phyloP scores from a whole-genome alignment of 768 basidiomycete genomes.

The Termitomyces sp. region DNA sequence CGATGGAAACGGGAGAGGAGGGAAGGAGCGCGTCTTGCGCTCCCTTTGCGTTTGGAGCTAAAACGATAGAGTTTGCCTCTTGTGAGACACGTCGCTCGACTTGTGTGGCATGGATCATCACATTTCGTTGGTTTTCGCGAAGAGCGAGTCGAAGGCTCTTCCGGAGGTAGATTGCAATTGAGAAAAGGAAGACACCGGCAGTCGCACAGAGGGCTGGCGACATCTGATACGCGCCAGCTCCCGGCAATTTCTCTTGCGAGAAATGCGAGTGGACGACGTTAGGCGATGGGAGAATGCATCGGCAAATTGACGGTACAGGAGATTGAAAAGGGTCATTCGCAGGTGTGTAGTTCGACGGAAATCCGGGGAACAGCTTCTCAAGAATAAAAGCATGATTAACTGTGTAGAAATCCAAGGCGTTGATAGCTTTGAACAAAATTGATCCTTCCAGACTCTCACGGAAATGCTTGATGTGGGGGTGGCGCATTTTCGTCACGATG shows the following conservation, averaged over 20 bases:
- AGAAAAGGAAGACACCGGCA: neutral
- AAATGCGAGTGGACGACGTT: neutral
- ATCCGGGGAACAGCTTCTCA: neutral
- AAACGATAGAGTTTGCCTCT: neutral
- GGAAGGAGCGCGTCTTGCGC: neutral
- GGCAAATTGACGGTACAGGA: neutral
- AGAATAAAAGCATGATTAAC: neutral
- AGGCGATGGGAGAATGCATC: neutral
- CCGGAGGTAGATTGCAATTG: neutral
- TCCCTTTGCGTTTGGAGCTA: neutral
- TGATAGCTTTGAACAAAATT: neutral
- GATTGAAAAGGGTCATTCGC: neutral
- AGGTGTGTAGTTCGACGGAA: neutral
- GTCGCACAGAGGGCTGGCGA: neutral
- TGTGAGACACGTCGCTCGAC: neutral
- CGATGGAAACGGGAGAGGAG: neutral
- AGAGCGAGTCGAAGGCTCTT: neutral
- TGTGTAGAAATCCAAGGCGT: constrained; percentile 5
- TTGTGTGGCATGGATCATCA: neutral
- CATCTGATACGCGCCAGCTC: neutral
- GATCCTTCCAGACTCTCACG: neutral
- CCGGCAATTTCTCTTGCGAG: neutral
- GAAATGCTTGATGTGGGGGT: neutral
- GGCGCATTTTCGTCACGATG: constrained; percentile 7
- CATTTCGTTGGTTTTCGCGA: neutral